phyloP scores from a whole-genome alignment of 23 red algal genomes.

The Pyropia yezoensis region DNA sequence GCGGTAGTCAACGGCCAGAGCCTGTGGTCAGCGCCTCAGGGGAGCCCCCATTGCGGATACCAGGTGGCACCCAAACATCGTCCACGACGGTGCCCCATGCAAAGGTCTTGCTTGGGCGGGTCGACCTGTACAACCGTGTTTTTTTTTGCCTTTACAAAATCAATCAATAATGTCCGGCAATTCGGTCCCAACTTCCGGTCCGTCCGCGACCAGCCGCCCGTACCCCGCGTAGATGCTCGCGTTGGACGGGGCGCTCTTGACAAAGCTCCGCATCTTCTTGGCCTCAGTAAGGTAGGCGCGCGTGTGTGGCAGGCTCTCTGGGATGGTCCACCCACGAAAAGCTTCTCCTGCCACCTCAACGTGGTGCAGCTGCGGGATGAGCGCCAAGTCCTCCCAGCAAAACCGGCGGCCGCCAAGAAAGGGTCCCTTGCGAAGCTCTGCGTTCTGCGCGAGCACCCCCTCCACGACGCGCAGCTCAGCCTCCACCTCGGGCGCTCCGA shows the following conservation, averaged over 20 bases:
- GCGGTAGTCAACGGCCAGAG: too few relatives aligned
- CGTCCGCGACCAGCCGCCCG: too few relatives aligned
- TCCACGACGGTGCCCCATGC: too few relatives aligned
- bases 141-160: too few relatives aligned
- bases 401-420: slow-evolving; percentile 43
- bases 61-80: too few relatives aligned
- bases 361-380: slow-evolving; percentile 38
- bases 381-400: slow-evolving; percentile 33
- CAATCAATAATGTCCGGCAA: too few relatives aligned
- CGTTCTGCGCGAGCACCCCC: slow-evolving; percentile 1
- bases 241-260: slow-evolving; percentile 15
- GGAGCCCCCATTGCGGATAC: too few relatives aligned
- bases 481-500: slow-evolving; percentile 9
- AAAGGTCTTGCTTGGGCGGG: too few relatives aligned
- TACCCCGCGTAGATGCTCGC: slow-evolving; percentile 30
- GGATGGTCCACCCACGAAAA: slow-evolving; percentile 25
- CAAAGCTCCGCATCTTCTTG: slow-evolving; percentile 35
- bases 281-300: slow-evolving; percentile 28
- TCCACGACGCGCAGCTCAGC: background rate
- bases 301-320: slow-evolving; percentile 27
- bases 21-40: too few relatives aligned
- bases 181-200: too few relatives aligned
- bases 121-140: too few relatives aligned
- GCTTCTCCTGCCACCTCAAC: slow-evolving; percentile 37
- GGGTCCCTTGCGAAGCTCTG: slow-evolving; percentile 28